Evolutionary conservation across 306 rosid genomes (phyloP).

Genomic region (Rubus parviflorus): DNA sequence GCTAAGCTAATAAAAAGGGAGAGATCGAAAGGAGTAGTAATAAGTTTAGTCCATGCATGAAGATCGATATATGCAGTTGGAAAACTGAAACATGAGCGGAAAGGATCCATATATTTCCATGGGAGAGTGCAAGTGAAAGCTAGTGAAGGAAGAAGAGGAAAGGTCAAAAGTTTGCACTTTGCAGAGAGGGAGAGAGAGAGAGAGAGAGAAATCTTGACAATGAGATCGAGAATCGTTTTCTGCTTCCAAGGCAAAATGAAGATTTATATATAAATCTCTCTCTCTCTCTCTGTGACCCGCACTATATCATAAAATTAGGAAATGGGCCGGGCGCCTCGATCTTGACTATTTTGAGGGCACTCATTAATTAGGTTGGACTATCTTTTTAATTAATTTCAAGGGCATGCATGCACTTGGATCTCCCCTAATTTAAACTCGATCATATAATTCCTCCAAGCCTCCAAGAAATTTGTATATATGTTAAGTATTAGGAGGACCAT

Average conservation of each 20-base stretch:
- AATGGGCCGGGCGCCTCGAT: constrained; percentile 11
- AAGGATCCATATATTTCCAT: constrained; percentile 30
- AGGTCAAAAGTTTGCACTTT: constrained; percentile 45
- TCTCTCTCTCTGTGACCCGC: background rate
- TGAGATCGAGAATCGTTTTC: constrained; percentile 22
- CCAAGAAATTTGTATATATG: background rate
- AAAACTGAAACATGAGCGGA: background rate
- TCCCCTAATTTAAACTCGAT: background rate
- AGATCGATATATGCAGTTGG: constrained; percentile 6
- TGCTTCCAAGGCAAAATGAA: constrained; percentile 29
- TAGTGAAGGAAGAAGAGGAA: constrained; percentile 40
- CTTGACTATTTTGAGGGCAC: background rate
- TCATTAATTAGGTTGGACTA: constrained; percentile 4
- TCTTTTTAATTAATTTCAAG: background rate
- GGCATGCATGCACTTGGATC: constrained; percentile 3
- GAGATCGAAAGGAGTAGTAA: background rate
- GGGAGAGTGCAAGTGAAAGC: background rate
- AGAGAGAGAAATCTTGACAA: constrained; percentile 14
- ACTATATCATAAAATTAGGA: constrained; percentile 2
- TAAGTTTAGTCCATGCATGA: constrained; percentile 38
- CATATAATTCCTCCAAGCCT: no score
- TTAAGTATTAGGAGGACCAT: background rate
- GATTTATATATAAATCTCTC: constrained; percentile 27
- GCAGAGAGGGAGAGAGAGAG: constrained; percentile 25
- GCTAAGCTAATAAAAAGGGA: background rate